phyloP scores from a whole-genome alignment of 345 rosid species.

The Ricinus communis region DNA sequence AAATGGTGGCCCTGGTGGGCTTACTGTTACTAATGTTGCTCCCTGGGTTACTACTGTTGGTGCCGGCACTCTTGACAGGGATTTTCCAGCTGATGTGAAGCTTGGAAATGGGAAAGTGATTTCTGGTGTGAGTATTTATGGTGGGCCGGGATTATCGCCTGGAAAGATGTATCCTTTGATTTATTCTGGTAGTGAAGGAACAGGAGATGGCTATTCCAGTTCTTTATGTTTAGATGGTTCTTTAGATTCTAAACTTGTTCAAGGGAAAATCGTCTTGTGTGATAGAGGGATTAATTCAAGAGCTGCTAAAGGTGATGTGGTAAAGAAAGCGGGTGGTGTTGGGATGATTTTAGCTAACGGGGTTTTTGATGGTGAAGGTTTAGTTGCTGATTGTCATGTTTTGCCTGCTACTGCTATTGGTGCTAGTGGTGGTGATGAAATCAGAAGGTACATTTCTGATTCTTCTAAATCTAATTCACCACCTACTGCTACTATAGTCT shows the following conservation, averaged over 20 bases:
- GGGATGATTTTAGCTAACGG: slow-evolving; percentile 39
- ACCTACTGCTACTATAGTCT: slow-evolving; percentile 26
- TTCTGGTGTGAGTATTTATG: slow-evolving; percentile 28
- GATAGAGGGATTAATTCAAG: slow-evolving; percentile 38
- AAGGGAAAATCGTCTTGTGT: slow-evolving; percentile 28
- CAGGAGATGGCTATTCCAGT: slow-evolving; percentile 33
- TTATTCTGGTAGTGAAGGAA: slow-evolving; percentile 23
- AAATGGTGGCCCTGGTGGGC: slow-evolving; percentile 36
- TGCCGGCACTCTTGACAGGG: slow-evolving; percentile 36
- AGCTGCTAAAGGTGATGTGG: slow-evolving; percentile 34
- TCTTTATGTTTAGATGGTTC: slow-evolving; percentile 32
- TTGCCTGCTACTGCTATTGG: slow-evolving; percentile 35
- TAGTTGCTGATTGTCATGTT: slow-evolving; percentile 38
- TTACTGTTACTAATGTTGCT: slow-evolving; percentile 29
- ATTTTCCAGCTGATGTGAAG: slow-evolving; percentile 35
- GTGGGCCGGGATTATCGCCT: slow-evolving; percentile 27
- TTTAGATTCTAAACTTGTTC: slow-evolving; percentile 28
- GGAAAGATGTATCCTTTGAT: slow-evolving; percentile 27
- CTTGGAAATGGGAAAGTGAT: slow-evolving; percentile 32
- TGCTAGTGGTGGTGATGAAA: slow-evolving; percentile 28
- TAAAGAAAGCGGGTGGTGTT: slow-evolving; percentile 31
- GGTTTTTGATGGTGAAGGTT: slow-evolving; percentile 35
- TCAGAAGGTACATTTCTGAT: slow-evolving; percentile 27
- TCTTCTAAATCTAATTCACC: slow-evolving; percentile 23
- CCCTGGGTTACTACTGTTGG: slow-evolving; percentile 38